phyloP scores from a whole-genome alignment of 306 rosid genomes.

The Acacia confusa region DNA sequence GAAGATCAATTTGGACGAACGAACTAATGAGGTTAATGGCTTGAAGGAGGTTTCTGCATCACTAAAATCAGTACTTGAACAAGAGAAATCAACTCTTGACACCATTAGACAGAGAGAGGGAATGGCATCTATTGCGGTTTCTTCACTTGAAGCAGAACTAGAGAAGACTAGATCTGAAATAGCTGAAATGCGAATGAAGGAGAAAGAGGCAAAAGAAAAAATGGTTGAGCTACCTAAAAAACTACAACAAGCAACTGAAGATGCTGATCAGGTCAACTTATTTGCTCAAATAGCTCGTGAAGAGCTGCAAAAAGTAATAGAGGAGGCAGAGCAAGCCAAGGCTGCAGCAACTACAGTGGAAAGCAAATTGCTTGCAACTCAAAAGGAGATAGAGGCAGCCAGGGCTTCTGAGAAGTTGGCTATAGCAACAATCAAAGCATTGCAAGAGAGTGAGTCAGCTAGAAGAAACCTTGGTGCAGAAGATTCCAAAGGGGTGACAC shows the following conservation, averaged over 20 bases:
- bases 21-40: constrained; percentile 61
- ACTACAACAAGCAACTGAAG: constrained; percentile 69
- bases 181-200: constrained; percentile 63
- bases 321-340: constrained; percentile 86
- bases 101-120: constrained; percentile 80
- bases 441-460: constrained; percentile 80
- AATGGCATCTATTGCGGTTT: constrained; percentile 86
- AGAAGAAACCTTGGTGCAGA: constrained; percentile 42
- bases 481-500: constrained; percentile 56
- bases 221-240: constrained; percentile 64
- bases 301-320: constrained; percentile 64
- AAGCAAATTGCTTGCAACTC: constrained; percentile 80
- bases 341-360: constrained; percentile 78
- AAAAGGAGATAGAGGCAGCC: constrained; percentile 89
- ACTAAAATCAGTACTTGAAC: constrained; percentile 67
- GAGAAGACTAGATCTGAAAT: constrained; percentile 65
- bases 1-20: constrained; percentile 77
- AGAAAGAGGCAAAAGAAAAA: constrained; percentile 72
- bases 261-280: constrained; percentile 72
- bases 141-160: constrained; percentile 88
- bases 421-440: constrained; percentile 72
- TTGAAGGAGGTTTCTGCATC: constrained; percentile 75
- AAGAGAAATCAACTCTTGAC: constrained; percentile 64
- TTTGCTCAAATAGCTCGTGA: constrained; percentile 58
- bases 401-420: constrained; percentile 87